Evolutionary conservation across 768 basidiomycete species (phyloP), one percentile per base, ranked within the genome.

Genomic region (Clavaria fumosa): DNA sequence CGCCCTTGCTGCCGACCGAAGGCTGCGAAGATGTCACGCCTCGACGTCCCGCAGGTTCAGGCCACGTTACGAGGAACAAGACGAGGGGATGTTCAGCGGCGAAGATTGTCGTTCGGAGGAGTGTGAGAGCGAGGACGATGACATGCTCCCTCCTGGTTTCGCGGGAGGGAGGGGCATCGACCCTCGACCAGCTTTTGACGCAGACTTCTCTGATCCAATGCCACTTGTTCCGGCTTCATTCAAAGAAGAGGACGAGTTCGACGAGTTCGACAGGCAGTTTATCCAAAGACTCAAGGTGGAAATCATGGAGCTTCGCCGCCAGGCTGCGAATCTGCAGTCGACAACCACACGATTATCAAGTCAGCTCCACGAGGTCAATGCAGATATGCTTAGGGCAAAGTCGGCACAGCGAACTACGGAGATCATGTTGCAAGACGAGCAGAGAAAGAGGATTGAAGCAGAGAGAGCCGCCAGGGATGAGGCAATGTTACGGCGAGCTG

Each of bases 101-200:
- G 43, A 47, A 56, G 31, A n/a, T n/a, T n/a, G n/a, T n/a, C n/a
- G n/a, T n/a, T n/a, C n/a, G 35, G 69, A 66, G 44, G 69, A 72
- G 21, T 75, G 61, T 43, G 75, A 78, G 53, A 82, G 78, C 49
- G 78, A 80, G 48, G 78, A 80, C 41, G 78, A 76, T 31, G 56
- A n/a, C n/a, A n/a, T n/a, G n/a, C n/a, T n/a, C n/a, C n/a, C n/a
- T n/a, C n/a, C n/a, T n/a, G n/a, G n/a, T n/a, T n/a, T n/a, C n/a
- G n/a, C n/a, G n/a, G n/a, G n/a, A n/a, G n/a, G n/a, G n/a, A n/a
- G n/a, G n/a, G n/a, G n/a, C n/a, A n/a, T n/a, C n/a, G n/a, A n/a
- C n/a, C n/a, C n/a, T n/a, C n/a, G n/a, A n/a, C n/a, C n/a, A n/a
- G n/a, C n/a, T n/a, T n/a, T n/a, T n/a, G n/a, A n/a, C n/a, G n/a